Percentiles rank a stretch among this genome's conserved stretches.
Evolutionary conservation across 1,284 basidiomycete genomes (phyloP).

Genomic region (Sanghuangporus sanghuang): DNA sequence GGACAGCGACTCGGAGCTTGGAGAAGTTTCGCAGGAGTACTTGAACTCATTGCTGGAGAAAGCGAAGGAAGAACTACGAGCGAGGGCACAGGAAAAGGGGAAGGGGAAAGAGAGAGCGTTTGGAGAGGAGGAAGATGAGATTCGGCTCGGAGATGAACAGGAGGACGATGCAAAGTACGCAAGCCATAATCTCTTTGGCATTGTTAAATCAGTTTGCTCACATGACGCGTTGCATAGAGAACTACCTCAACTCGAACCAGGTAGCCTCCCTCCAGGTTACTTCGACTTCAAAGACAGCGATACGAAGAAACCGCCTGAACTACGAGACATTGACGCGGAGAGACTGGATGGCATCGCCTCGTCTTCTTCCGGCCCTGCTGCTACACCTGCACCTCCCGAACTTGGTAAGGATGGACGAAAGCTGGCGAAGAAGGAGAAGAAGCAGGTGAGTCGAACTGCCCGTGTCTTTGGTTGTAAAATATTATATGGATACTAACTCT

Average conservation of each 20-base stretch:
- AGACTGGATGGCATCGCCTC: conserved; percentile 42
- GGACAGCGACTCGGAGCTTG: conserved; percentile 35
- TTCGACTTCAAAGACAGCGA: conserved; percentile 33
- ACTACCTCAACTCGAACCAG: conserved; percentile 62
- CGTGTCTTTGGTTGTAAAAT: neutral
- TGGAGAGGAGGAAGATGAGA: conserved; percentile 29
- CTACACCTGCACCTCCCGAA: conserved; percentile 53
- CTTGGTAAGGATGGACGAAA: conserved; percentile 52
- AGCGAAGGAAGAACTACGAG: conserved; percentile 47
- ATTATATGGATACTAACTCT: neutral
- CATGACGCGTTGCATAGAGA: conserved; percentile 35
- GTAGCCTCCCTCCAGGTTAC: conserved; percentile 55
- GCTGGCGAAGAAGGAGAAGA: conserved; percentile 64
- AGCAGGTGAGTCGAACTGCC: conserved; percentile 43
- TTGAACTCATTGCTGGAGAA: conserved; percentile 59
- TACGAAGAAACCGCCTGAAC: conserved; percentile 29
- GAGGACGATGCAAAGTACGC: conserved; percentile 28
- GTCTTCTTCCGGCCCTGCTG: conserved; percentile 37
- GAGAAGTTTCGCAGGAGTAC: conserved; percentile 51
- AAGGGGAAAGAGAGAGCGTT: conserved; percentile 24
- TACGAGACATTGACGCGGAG: conserved; percentile 61
- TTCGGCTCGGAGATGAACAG: conserved; percentile 28
- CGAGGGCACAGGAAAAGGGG: conserved; percentile 22
- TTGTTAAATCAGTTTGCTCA: conserved; percentile 10
- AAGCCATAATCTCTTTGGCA: neutral